Conservation (phyloP, 2,329 filamentous ascomycete species). For the Aspergillus pseudoterreus region DNA sequence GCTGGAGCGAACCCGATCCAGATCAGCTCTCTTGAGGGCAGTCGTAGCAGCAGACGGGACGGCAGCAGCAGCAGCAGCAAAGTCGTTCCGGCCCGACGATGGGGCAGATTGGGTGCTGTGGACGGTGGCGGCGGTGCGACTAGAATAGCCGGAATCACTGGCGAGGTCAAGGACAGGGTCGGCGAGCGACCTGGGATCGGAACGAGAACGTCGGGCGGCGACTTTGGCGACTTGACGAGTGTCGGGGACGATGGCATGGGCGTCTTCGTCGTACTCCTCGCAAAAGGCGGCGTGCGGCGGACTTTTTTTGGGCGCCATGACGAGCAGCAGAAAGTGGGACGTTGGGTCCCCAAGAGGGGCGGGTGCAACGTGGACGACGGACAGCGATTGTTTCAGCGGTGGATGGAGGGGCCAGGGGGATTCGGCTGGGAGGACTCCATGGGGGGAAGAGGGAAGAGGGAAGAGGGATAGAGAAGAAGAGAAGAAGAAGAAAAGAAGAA, state of each 20-base stretch:
- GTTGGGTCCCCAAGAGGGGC: slow-evolving; percentile 22
- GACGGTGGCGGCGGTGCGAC: slow-evolving; percentile 53
- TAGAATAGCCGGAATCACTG: slow-evolving; percentile 62
- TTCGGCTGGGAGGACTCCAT: neutral
- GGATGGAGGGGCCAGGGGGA: slow-evolving; percentile 13
- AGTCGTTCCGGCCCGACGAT: slow-evolving; percentile 32
- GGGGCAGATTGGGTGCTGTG: slow-evolving; percentile 51
- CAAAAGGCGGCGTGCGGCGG: slow-evolving; percentile 40
- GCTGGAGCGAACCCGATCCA: slow-evolving; percentile 25
- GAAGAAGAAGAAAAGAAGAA: neutral
- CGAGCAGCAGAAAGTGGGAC: slow-evolving; percentile 18
- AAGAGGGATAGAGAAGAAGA: neutral
- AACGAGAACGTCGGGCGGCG: slow-evolving; percentile 46
- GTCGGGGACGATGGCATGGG: slow-evolving; percentile 41
- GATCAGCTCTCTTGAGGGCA: slow-evolving; percentile 26
- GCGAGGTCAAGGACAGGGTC: slow-evolving; percentile 45
- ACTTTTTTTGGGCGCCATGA: slow-evolving; percentile 35
- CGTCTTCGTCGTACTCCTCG: slow-evolving; percentile 49
- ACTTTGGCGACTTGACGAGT: slow-evolving; percentile 50
- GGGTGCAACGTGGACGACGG: slow-evolving; percentile 25
- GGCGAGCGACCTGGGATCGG: slow-evolving; percentile 33
- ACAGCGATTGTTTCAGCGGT: slow-evolving; percentile 15
- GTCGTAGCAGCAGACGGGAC: slow-evolving; percentile 24
- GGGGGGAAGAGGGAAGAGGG: neutral
- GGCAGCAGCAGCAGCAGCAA: slow-evolving; percentile 18